Conservation (phyloP, 768 basidiomycete species). For the Fomitopsis pulvina region DNA sequence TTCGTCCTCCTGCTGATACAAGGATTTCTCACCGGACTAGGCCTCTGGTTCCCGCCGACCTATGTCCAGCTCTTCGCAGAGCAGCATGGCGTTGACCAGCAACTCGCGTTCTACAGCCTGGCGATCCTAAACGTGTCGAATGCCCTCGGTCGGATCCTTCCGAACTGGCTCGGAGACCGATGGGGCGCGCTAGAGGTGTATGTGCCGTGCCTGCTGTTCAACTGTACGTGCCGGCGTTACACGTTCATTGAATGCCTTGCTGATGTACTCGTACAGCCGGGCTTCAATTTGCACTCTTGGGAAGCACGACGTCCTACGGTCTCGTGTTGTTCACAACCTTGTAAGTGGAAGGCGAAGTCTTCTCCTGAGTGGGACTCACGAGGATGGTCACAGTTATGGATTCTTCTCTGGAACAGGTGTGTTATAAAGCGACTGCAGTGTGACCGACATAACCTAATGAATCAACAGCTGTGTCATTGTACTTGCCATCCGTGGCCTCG, state of each 20-base stretch:
- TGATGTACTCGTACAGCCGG: not conserved
- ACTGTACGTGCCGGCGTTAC: too few species aligned
- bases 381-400: not conserved
- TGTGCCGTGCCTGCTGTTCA: not conserved
- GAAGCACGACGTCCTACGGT: not conserved
- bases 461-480: not conserved
- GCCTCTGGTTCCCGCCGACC: not conserved
- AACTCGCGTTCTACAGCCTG: not conserved
- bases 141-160: not conserved
- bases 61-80: constrained; percentile 1
- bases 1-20: not conserved
- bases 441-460: not conserved
- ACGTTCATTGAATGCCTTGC: too few species aligned
- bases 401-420: not conserved
- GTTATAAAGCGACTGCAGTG: not conserved
- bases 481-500: not conserved
- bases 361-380: not conserved
- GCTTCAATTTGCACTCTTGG: not conserved
- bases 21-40: not conserved
- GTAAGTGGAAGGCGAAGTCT: not conserved
- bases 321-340: not conserved
- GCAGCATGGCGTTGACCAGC: not conserved
- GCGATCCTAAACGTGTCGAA: not conserved
- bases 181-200: not conserved
- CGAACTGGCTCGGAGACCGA: constrained; percentile 1